A percentile compares a stretch with the other conserved stretches of the same genome.
Evolutionary conservation across 768 basidiomycete genomes (phyloP).

Genomic region (Dentipellis fragilis): DNA sequence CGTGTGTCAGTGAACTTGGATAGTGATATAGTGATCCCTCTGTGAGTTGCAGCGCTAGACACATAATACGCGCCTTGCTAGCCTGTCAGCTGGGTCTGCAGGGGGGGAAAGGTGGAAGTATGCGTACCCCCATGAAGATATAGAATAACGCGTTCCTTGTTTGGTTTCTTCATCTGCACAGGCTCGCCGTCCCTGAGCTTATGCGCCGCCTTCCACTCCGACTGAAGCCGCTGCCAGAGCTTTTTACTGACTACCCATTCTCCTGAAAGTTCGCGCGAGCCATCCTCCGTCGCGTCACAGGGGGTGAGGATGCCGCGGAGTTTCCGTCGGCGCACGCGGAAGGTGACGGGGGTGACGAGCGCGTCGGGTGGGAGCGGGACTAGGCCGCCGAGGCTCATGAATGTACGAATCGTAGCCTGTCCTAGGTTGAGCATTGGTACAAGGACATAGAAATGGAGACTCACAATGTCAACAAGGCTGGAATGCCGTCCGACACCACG

Average conservation of each 20-base stretch:
- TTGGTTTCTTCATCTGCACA: conserved; percentile 24
- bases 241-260: conserved; percentile 97
- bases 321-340: conserved; percentile 60
- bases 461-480: conserved; percentile 72
- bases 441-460: conserved; percentile 15
- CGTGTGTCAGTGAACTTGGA: conserved; percentile 84
- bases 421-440: not conserved
- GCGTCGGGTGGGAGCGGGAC: conserved; percentile 88
- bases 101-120: not conserved
- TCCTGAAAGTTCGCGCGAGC: conserved; percentile 72
- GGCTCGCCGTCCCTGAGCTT: conserved; percentile 9
- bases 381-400: conserved; percentile 74
- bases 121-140: conserved; percentile 85
- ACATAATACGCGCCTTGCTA: conserved; percentile 80
- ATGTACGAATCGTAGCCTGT: conserved; percentile 39
- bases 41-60: conserved; percentile 84
- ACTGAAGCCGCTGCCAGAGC: conserved; percentile 81
- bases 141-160: conserved; percentile 73
- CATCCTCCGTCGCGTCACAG: conserved; percentile 67
- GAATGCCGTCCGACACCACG: conserved; percentile 77
- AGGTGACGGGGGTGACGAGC: conserved; percentile 89
- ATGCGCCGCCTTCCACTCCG: conserved; percentile 54
- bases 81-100: conserved; percentile 1
- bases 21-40: conserved; percentile 82
- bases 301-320: conserved; percentile 74